Base-by-base conservation (phyloP, 2,329 filamentous ascomycete species). In the Arthrobotrys pseudoclavata region DNA sequence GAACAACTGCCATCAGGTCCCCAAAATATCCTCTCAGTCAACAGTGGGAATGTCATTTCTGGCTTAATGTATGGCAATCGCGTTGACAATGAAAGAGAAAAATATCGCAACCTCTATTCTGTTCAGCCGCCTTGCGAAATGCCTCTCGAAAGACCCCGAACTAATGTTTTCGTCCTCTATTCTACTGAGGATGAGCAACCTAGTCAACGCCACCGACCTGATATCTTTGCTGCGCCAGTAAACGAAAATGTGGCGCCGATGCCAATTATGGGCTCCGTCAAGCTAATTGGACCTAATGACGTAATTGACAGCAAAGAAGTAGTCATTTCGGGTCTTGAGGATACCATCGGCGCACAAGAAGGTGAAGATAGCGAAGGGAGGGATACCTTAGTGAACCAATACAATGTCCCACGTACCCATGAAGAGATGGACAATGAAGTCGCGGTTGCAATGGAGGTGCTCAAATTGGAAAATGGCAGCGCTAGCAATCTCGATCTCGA, bases 121-220 rank as follows among this genome's bases (percentile, higher is more conserved):
- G 20, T 42, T 42, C 55, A 40, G 12, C 55, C 37, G 5, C 18
- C 55, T 24, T 45, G 4, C 12, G 26, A 37, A 48, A 18, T 20
- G 5, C 18, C 55, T 24, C 61, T 1, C 12, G 26, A 37, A 48
- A 18, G 12, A 1, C 45, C 60, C 1, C 26, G 37, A 63, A 20
- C 64, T 7, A 57, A 60, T 31, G 26, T 70, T 22, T 76, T 76
- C 18, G 53, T 76, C 20, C 52, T 76, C 5, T 60, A 60, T 29
- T 76, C 72, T 3, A 64, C 42, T 18, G 72, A 76, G 24, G 72
- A 76, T 29, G 72, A 76, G 29, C 66, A 67, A 15, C n/a, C 60
- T 5, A 76, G 72, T 20, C 60, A 57, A 18, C 48, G 53, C 22
- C 72, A 76, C 15, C 47, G 72, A 5, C 50, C 40, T 4, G 57